Conservation (phyloP, 495 filamentous ascomycete species). For the Eremomyces bilateralis region DNA sequence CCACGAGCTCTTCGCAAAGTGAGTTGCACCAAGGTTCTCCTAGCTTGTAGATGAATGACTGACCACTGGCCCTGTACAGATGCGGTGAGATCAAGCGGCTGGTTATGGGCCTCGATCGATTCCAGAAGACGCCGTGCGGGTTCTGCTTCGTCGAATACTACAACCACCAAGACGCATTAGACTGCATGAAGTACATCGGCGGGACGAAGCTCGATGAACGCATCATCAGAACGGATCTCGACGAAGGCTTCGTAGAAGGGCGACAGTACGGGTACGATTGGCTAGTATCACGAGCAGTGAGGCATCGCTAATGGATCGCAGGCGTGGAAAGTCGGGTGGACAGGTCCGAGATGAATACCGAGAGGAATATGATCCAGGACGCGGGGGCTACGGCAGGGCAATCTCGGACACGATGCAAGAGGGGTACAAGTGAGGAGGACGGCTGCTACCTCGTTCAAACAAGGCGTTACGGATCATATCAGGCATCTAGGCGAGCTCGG, state of each 20-base stretch:
- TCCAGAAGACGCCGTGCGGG: constrained; percentile 91
- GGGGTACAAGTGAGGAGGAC: no score
- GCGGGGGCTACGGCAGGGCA: constrained; percentile 56
- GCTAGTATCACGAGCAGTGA: constrained; percentile 2
- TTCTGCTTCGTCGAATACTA: constrained; percentile 99
- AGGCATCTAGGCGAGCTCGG: no score
- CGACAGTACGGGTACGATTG: constrained; percentile 67
- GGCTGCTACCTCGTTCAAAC: no score
- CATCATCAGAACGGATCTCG: constrained; percentile 88
- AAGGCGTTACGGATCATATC: no score
- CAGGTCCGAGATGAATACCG: constrained; percentile 96
- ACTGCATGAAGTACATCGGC: constrained; percentile 96
- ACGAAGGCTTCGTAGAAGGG: constrained; percentile 88
- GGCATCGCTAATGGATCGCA: constrained; percentile 8
- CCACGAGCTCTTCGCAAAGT: constrained; percentile 89
- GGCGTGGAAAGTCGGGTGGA: constrained; percentile 74
- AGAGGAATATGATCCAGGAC: constrained; percentile 84
- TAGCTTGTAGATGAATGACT: constrained; percentile 1
- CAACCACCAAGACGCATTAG: constrained; percentile 83
- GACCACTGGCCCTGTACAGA: constrained; percentile 17
- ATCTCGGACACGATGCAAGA: no score
- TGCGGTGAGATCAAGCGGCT: constrained; percentile 94
- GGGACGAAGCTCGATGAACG: constrained; percentile 97
- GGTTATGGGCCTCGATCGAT: constrained; percentile 95
- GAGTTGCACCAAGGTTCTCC: constrained; percentile 6